A percentile compares a stretch with the other conserved stretches of the same genome.
phyloP scores from a whole-genome alignment of 2,329 filamentous ascomycete genomes.

The Pseudocercospora fijiensis region DNA sequence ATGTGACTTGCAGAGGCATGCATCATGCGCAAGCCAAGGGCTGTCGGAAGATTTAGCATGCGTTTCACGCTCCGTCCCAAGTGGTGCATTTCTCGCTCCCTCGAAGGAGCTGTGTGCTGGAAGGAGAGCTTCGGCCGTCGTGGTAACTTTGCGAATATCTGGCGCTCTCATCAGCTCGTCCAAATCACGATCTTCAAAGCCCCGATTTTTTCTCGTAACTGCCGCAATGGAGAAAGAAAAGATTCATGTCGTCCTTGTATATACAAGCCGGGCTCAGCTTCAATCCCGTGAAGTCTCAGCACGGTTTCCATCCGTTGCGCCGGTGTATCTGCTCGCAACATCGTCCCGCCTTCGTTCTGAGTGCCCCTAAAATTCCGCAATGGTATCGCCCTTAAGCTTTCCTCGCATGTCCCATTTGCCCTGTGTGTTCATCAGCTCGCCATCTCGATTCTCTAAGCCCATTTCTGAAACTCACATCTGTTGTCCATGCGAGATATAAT shows the following conservation, averaged over 20 bases:
- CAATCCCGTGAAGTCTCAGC: neutral
- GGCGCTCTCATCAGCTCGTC: neutral
- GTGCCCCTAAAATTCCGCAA: slow-evolving; percentile 67
- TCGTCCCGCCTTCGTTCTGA: neutral
- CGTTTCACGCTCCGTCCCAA: neutral
- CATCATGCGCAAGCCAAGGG: no score
- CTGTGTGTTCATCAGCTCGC: slow-evolving; percentile 49
- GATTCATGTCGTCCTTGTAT: slow-evolving; percentile 7
- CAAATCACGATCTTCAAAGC: neutral
- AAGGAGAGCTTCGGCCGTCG: neutral
- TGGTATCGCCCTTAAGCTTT: slow-evolving; percentile 84
- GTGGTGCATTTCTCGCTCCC: neutral
- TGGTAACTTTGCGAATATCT: neutral
- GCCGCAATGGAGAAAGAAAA: neutral
- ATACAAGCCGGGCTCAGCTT: neutral
- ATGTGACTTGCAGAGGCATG: neutral
- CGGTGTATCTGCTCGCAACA: neutral
- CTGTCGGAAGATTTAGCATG: no score
- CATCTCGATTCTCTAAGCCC: neutral
- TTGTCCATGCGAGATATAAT: slow-evolving; percentile 71
- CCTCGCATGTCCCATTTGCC: slow-evolving; percentile 82
- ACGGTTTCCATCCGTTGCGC: neutral
- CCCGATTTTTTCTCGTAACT: neutral
- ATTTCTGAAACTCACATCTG: slow-evolving; percentile 67
- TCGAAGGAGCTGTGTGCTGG: neutral